phyloP scores from a whole-genome alignment of 2,329 filamentous ascomycete genomes.

The Biscogniauxia mediterranea region DNA sequence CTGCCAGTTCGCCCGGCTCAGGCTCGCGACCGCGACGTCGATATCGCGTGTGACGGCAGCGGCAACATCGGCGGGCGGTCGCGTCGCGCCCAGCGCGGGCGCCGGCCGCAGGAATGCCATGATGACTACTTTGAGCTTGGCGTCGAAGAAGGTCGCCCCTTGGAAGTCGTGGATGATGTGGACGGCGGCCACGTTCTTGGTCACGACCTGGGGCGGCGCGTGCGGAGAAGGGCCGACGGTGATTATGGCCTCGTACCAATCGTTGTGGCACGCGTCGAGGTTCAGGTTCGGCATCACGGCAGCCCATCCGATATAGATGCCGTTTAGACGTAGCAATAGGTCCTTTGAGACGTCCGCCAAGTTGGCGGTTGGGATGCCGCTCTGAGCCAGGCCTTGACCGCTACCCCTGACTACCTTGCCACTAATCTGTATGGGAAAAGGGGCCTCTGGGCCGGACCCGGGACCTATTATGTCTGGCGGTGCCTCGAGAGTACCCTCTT shows the following conservation, averaged over 20 bases:
- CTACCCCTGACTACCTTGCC: slow-evolving; percentile 48
- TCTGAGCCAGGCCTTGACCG: slow-evolving; percentile 37
- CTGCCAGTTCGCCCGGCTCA: slow-evolving; percentile 46
- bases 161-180: slow-evolving; percentile 55
- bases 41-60: slow-evolving; percentile 40
- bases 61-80: slow-evolving; percentile 23
- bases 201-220: slow-evolving; percentile 44
- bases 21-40: slow-evolving; percentile 43
- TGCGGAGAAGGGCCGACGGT: slow-evolving; percentile 52
- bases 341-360: slow-evolving; percentile 51
- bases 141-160: slow-evolving; percentile 39
- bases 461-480: slow-evolving; percentile 42
- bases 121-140: slow-evolving; percentile 51
- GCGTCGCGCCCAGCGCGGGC: slow-evolving; percentile 11
- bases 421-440: slow-evolving; percentile 52
- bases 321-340: slow-evolving; percentile 52
- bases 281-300: slow-evolving; percentile 39
- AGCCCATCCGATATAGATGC: slow-evolving; percentile 66
- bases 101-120: slow-evolving; percentile 58
- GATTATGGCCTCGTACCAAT: slow-evolving; percentile 61
- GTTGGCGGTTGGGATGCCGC: slow-evolving; percentile 54
- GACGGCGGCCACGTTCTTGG: slow-evolving; percentile 49
- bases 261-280: slow-evolving; percentile 33
- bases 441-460: slow-evolving; percentile 50
- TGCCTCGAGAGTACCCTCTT: slow-evolving; percentile 32